phyloP scores from a whole-genome alignment of 2,329 filamentous ascomycete species.

The Fusarium sp. region DNA sequence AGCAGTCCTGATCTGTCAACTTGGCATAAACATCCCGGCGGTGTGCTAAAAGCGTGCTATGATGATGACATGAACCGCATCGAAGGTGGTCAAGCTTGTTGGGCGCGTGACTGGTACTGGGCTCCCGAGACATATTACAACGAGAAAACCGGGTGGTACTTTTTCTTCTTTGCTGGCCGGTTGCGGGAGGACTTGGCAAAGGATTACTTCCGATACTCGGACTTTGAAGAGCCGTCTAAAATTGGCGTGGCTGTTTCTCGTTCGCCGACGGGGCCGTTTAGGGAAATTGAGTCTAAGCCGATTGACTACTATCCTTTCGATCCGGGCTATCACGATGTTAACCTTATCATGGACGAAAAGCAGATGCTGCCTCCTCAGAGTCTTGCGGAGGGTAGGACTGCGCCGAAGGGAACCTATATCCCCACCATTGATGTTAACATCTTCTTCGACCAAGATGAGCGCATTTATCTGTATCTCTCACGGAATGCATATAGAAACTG shows the following conservation, averaged over 20 bases:
- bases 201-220: constrained; percentile 50
- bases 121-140: constrained; percentile 53
- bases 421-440: constrained; percentile 60
- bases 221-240: constrained; percentile 53
- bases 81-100: constrained; percentile 50
- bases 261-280: constrained; percentile 50
- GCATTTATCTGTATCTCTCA: constrained; percentile 52
- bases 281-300: constrained; percentile 48
- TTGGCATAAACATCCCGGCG: constrained; percentile 50
- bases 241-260: constrained; percentile 52
- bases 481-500: constrained; percentile 53
- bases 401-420: constrained; percentile 52
- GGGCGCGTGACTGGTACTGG: constrained; percentile 53
- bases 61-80: constrained; percentile 46
- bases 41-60: constrained; percentile 50
- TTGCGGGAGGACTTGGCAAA: constrained; percentile 49
- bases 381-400: constrained; percentile 42
- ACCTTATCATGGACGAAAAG: constrained; percentile 53
- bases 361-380: constrained; percentile 50
- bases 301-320: constrained; percentile 53
- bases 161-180: constrained; percentile 52
- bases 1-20: constrained; percentile 52
- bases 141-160: constrained; percentile 52
- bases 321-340: constrained; percentile 51
- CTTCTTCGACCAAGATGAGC: constrained; percentile 56